Conservation (phyloP, 441 rosid species). For the Populus hybrid region DNA sequence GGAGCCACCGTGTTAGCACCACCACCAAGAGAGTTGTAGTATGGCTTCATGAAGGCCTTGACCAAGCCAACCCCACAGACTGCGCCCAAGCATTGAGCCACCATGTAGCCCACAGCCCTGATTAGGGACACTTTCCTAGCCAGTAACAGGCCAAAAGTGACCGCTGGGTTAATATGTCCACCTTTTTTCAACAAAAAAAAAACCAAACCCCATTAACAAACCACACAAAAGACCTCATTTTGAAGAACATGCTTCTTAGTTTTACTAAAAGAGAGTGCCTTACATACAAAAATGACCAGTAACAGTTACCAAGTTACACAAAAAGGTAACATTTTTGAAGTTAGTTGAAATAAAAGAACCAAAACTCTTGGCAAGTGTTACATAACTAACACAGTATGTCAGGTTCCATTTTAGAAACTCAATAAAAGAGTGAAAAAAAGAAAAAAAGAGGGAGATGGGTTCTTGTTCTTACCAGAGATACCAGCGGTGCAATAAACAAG, state of each 20-base stretch:
- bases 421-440: no score
- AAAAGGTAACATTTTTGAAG: not conserved
- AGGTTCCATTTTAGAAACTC: not conserved
- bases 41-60: slow-evolving; percentile 67
- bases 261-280: not conserved
- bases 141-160: slow-evolving; percentile 69
- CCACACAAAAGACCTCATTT: not conserved
- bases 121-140: slow-evolving; percentile 70
- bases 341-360: not conserved
- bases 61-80: slow-evolving; percentile 81
- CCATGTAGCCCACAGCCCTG: slow-evolving; percentile 72
- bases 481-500: slow-evolving; percentile 94
- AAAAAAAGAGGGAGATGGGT: not conserved
- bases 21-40: slow-evolving; percentile 54
- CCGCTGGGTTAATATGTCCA: slow-evolving; percentile 96
- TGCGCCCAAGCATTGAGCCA: slow-evolving; percentile 77
- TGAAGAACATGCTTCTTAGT: not conserved
- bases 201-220: slow-evolving; percentile 4
- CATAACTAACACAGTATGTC: not conserved
- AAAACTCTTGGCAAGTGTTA: no score
- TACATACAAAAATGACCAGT: not conserved
- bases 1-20: slow-evolving; percentile 57
- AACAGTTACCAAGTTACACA: not conserved
- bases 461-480: slow-evolving; percentile 42
- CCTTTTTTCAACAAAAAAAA: slow-evolving; percentile 34